Conservation (phyloP, 768 basidiomycete species). For the Boletus barrowsii region DNA sequence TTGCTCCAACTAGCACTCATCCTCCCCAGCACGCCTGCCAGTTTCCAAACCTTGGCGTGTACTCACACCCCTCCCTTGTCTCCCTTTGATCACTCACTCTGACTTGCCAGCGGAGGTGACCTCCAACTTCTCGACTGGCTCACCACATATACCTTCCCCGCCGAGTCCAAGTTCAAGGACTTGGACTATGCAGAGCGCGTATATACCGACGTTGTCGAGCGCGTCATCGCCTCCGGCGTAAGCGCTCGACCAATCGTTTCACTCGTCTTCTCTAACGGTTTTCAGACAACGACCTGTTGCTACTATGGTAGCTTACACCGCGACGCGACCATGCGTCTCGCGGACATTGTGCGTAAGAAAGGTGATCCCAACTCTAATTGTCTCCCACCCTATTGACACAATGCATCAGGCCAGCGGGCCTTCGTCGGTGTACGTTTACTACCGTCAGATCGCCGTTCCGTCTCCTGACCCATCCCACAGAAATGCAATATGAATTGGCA, state of each 20-base stretch:
- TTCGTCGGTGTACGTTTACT: constrained; percentile 70
- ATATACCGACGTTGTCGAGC: constrained; percentile 70
- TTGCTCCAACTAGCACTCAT: background rate
- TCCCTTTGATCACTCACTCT: constrained; percentile 2
- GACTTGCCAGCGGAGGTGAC: constrained; percentile 63
- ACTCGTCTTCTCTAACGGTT: constrained; percentile 3
- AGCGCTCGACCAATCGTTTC: constrained; percentile 25
- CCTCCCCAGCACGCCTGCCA: constrained; percentile 36
- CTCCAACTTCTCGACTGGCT: constrained; percentile 92
- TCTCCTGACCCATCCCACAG: constrained; percentile 15
- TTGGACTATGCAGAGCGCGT: constrained; percentile 61
- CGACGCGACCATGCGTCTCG: constrained; percentile 77
- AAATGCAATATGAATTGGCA: constrained; percentile 54
- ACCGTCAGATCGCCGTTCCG: background rate
- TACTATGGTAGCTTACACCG: constrained; percentile 86
- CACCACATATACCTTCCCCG: constrained; percentile 79
- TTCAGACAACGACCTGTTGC: constrained; percentile 87
- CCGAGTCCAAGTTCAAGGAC: constrained; percentile 75
- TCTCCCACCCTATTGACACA: constrained; percentile 7
- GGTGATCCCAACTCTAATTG: constrained; percentile 38
- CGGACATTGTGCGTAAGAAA: constrained; percentile 61
- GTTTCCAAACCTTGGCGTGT: constrained; percentile 42
- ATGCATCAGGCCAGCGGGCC: constrained; percentile 64
- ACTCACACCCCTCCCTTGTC: background rate
- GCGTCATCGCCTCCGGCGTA: constrained; percentile 74